Evolutionary conservation across 1,284 basidiomycete species (phyloP).

Genomic region (Puccinia polysora): DNA sequence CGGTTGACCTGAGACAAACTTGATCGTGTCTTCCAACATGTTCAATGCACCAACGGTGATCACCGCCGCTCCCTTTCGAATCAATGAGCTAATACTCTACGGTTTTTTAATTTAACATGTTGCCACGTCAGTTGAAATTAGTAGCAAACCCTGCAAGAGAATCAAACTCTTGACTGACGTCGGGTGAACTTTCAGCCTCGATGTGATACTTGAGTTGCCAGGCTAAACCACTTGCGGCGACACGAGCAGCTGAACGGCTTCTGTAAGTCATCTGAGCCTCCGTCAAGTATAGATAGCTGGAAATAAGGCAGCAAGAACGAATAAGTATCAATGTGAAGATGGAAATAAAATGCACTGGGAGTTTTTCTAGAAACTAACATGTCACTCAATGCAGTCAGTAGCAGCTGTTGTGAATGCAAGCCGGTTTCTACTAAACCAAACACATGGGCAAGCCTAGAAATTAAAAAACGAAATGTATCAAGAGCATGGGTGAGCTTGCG

Average conservation of each 20-base stretch:
- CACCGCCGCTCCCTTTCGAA: constrained; percentile 27
- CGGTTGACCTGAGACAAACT: constrained; percentile 27
- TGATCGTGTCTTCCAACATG: constrained; percentile 38
- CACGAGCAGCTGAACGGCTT: constrained; percentile 30
- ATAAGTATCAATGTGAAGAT: neutral
- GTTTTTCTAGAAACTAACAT: no score
- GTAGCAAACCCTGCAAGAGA: no score
- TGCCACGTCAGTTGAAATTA: no score
- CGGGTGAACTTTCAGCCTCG: constrained; percentile 14
- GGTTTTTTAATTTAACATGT: no score
- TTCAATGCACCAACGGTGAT: constrained; percentile 37
- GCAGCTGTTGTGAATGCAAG: constrained; percentile 33
- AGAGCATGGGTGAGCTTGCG: neutral
- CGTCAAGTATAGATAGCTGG: constrained; percentile 35
- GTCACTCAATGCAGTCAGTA: constrained; percentile 36
- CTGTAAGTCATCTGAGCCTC: constrained; percentile 30
- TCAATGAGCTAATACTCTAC: constrained; percentile 7
- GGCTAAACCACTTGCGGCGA: constrained; percentile 31
- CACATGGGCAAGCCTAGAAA: constrained; percentile 26
- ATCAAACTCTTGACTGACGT: neutral
- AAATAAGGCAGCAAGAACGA: neutral
- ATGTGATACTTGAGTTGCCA: constrained; percentile 41
- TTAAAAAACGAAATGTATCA: neutral
- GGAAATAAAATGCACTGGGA: no score
- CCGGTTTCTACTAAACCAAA: constrained; percentile 42